Conservation (phyloP, 306 rosid species). For the Malus fusca region DNA sequence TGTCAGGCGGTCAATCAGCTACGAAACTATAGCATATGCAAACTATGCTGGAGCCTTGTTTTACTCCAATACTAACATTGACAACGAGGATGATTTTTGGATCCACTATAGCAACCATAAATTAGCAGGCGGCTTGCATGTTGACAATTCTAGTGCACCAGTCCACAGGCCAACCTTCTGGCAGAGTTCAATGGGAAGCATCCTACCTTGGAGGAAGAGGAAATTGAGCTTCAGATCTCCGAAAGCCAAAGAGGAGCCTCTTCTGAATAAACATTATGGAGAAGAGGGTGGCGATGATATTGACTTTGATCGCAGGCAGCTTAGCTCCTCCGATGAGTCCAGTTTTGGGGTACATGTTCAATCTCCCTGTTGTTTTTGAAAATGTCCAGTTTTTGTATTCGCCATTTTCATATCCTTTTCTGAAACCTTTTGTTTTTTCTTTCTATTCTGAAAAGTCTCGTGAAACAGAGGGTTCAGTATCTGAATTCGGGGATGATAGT, state of each 20-base stretch:
- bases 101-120: constrained; percentile 14
- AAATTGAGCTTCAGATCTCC: constrained; percentile 27
- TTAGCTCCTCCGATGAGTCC: constrained; percentile 15
- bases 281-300: constrained; percentile 41
- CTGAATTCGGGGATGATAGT: constrained; percentile 30
- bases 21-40: constrained; percentile 25
- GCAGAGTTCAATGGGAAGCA: constrained; percentile 10
- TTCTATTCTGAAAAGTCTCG: constrained; percentile 4
- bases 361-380: not conserved
- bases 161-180: not conserved
- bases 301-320: constrained; percentile 33
- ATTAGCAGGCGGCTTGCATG: not conserved
- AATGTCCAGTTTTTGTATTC: not conserved
- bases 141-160: not conserved
- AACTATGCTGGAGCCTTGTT: constrained; percentile 17
- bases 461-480: constrained; percentile 7
- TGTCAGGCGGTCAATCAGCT: constrained; percentile 14
- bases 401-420: not conserved
- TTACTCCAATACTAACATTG: not conserved
- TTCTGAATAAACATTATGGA: constrained; percentile 26
- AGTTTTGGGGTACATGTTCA: constrained; percentile 15
- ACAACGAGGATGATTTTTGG: constrained; percentile 22
- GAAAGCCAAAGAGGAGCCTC: constrained; percentile 31
- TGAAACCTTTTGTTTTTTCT: not conserved
- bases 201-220: constrained; percentile 32